Percentiles rank a stretch among this genome's conserved stretches.
phyloP scores from a whole-genome alignment of 208 protist genomes.

The Leishmania amazonensis region DNA sequence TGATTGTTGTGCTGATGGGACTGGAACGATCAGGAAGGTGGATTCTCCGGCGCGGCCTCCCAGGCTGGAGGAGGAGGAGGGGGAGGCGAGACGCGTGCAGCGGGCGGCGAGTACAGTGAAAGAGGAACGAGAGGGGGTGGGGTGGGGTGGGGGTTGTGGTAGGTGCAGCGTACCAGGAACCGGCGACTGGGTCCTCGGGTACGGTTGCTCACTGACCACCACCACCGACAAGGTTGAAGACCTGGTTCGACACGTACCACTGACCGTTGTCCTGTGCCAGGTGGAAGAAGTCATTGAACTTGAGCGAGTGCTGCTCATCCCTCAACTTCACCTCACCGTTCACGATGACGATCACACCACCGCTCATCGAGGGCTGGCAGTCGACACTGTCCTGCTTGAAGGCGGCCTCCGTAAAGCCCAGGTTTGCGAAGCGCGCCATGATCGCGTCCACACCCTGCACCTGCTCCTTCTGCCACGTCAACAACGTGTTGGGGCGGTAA shows the following conservation, averaged over 20 bases:
- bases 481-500: slow-evolving; percentile 76
- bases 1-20: not conserved
- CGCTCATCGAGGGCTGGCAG: slow-evolving; percentile 77
- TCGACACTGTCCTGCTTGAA: slow-evolving; percentile 86
- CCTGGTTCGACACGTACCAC: slow-evolving; percentile 90
- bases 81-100: not conserved
- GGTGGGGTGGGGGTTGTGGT: not conserved
- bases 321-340: slow-evolving; percentile 86
- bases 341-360: slow-evolving; percentile 79
- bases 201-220: slow-evolving; percentile 55
- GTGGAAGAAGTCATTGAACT: slow-evolving; percentile 91
- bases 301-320: slow-evolving; percentile 80
- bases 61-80: too few species aligned
- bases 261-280: slow-evolving; percentile 70
- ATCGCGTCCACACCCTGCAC: slow-evolving; percentile 84
- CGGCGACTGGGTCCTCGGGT: not conserved
- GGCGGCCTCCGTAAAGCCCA: slow-evolving; percentile 71
- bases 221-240: slow-evolving; percentile 89
- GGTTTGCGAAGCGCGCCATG: slow-evolving; percentile 77
- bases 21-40: not conserved
- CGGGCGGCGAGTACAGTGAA: not conserved
- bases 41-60: not conserved
- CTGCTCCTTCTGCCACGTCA: slow-evolving; percentile 90
- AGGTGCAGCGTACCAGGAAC: not conserved
- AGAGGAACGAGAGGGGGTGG: not conserved